These are phyloP conservation scores for Thozetella sp. DNA, from an alignment of 495 filamentous ascomycete species.

Conservation along the genomic window DNA sequence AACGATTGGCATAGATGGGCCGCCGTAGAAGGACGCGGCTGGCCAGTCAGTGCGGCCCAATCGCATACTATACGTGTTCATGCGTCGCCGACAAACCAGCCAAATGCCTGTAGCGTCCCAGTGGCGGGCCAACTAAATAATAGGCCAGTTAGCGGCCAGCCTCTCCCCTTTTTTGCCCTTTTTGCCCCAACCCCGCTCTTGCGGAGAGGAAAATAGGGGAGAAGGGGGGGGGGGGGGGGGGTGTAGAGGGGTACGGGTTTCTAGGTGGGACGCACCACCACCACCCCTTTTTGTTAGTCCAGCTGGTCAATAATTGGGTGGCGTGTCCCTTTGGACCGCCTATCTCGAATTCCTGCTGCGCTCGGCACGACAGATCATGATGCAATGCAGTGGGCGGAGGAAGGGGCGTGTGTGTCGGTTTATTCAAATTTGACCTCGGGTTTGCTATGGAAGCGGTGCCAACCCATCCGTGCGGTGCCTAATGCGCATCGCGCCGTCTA, in stretches of 20 bases:
- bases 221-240: not conserved
- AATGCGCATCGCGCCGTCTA: not conserved
- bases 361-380: not conserved
- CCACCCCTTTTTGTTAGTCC: no score
- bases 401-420: not conserved
- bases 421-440: no score
- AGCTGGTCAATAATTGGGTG: no score
- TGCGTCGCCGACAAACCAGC: not conserved
- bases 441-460: no score
- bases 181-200: not conserved
- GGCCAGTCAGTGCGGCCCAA: constrained; percentile 3
- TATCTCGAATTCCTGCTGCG: no score
- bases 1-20: not conserved
- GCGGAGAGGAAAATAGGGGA: not conserved
- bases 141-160: not conserved
- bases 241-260: not conserved
- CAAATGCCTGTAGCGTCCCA: not conserved
- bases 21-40: not conserved
- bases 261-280: no score
- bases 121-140: not conserved
- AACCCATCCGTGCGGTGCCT: no score
- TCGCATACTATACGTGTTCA: not conserved
- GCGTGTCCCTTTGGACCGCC: no score
- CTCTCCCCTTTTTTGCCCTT: no score
- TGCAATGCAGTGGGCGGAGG: not conserved